Evolutionary conservation across 352 stramenopile species (phyloP), one percentile per base, ranked within the genome.

Genomic region (Pilasporangium apinafurcum): DNA sequence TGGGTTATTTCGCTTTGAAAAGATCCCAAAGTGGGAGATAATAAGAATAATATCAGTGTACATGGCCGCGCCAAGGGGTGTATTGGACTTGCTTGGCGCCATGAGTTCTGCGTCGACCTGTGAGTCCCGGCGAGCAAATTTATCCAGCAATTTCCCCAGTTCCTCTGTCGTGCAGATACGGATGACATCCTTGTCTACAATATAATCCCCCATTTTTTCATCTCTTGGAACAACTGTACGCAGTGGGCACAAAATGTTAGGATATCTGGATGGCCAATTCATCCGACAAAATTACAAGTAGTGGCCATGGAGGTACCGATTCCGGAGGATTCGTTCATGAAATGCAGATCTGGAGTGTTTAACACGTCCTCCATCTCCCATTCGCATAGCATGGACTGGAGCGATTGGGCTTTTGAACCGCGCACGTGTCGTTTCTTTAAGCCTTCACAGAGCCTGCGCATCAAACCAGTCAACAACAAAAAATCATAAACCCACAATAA

Each of bases 301-400:
- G 8, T 3, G 31, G 12, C 14, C 18, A 21, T 2, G 21, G 8
- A 30, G 48, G 14, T 33, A 70, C 62, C 62, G 13, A 75, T 48
- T 1, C 79, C 79, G 30, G 79, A 83, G 5, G 79, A 80, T 44
- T 91, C 79, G 50, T 91, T 91, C 47, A 91, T 67, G 25, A 85
- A 86, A 34, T 82, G 68, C 39, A 83, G 5, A 5, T 78, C 51
- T 3, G 46, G 33, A 33, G 65, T 54, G 33, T 74, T 39, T 30
- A 78, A 35, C 26, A 64, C 56, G 18, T 59, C 37, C 18, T 59
- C 18, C 37, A 90, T 53, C 7, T 81, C 58, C 72, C 74, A 86
- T 21, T 82, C 61, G 32, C 35, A 37, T 30, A 78, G 52, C 6
- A 65, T 53, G 3, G 48, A 47, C 26, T 55, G 57, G 16, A 90